These are phyloP conservation scores for Carallia brachiata DNA, from an alignment of 345 rosid species.

Conservation along the genomic window DNA sequence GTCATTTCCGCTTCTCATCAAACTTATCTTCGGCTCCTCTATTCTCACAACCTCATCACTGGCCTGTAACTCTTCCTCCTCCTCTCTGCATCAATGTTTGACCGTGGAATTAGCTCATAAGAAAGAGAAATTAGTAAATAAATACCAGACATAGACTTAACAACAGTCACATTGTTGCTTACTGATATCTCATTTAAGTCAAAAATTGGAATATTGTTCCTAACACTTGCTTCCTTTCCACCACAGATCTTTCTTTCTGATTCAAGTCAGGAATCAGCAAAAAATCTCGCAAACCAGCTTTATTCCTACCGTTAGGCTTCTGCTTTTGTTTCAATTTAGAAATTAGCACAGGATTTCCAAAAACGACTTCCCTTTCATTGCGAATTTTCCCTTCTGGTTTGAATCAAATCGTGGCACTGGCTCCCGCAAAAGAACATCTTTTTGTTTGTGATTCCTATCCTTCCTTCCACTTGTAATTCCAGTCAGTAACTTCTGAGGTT, in stretches of 20 bases:
- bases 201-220: slow-evolving; percentile 43
- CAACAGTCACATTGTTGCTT: slow-evolving; percentile 16
- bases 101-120: slow-evolving; percentile 11
- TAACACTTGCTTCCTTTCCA: slow-evolving; percentile 41
- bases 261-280: slow-evolving; percentile 28
- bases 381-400: slow-evolving; percentile 35
- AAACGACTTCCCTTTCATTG: slow-evolving; percentile 16
- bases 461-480: slow-evolving; percentile 25
- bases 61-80: slow-evolving; percentile 64
- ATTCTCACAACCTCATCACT: slow-evolving; percentile 30
- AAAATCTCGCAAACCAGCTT: slow-evolving; percentile 15
- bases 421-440: slow-evolving; percentile 23
- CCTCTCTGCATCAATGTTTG: slow-evolving; percentile 48
- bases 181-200: slow-evolving; percentile 93
- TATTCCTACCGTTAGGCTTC: slow-evolving; percentile 27
- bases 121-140: not conserved
- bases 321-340: slow-evolving; percentile 48
- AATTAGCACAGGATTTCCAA: slow-evolving; percentile 9
- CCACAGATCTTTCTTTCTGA: slow-evolving; percentile 32
- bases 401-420: slow-evolving; percentile 30
- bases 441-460: slow-evolving; percentile 26
- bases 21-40: slow-evolving; percentile 42
- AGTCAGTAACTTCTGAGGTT: slow-evolving; percentile 19
- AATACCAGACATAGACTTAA: not conserved
- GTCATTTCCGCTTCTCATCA: slow-evolving; percentile 36